phyloP scores from a whole-genome alignment of 352 stramenopile species.

The Phytophthora ohioensis region DNA sequence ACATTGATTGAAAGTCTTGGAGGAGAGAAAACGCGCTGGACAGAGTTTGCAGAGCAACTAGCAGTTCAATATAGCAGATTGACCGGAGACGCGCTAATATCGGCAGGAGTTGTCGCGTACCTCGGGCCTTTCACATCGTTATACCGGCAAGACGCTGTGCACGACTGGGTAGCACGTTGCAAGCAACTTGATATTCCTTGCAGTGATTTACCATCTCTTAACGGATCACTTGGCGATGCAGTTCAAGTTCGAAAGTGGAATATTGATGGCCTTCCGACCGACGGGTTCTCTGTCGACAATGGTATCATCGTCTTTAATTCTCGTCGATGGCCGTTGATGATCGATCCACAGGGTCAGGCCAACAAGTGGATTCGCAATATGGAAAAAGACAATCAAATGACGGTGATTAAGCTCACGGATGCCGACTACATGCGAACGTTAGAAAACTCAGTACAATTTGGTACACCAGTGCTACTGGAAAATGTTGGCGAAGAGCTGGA shows the following conservation, averaged over 20 bases:
- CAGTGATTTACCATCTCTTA: constrained; percentile 87
- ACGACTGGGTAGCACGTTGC: constrained; percentile 81
- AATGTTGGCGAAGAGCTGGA: constrained; percentile 95
- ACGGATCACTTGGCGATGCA: constrained; percentile 90
- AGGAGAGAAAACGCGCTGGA: constrained; percentile 94
- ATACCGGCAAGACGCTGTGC: constrained; percentile 80
- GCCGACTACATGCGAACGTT: constrained; percentile 94
- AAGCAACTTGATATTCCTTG: constrained; percentile 86
- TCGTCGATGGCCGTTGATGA: constrained; percentile 95
- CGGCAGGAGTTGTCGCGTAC: constrained; percentile 93
- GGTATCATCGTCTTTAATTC: constrained; percentile 96
- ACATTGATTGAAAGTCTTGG: constrained; percentile 94
- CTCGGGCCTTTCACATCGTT: constrained; percentile 94
- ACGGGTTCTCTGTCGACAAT: constrained; percentile 95
- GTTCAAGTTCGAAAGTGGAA: constrained; percentile 95
- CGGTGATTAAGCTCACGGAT: constrained; percentile 95
- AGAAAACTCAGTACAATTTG: constrained; percentile 94
- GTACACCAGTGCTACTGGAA: constrained; percentile 92
- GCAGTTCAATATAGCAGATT: constrained; percentile 88
- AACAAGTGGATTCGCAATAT: constrained; percentile 98
- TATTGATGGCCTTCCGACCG: constrained; percentile 94
- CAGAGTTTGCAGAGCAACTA: constrained; percentile 87
- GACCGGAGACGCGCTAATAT: constrained; percentile 93
- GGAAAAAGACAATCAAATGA: constrained; percentile 90
- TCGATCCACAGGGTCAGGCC: constrained; percentile 94